These are phyloP conservation scores for Globisporangium middletonii DNA, from an alignment of 352 stramenopile species.

Conservation along the genomic window DNA sequence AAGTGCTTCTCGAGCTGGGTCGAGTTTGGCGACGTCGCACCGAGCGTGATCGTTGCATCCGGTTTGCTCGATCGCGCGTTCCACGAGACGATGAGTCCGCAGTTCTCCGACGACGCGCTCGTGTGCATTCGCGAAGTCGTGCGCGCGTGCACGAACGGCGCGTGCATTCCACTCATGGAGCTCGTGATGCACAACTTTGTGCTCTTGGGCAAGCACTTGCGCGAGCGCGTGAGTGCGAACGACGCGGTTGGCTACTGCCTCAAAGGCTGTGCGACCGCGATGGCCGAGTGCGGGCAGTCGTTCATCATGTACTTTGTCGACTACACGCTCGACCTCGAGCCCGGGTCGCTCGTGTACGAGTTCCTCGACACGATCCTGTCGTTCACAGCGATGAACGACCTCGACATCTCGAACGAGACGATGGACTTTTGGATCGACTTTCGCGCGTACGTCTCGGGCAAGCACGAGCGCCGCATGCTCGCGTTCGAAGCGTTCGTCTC, in stretches of 20 bases:
- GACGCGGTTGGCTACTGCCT: conserved; percentile 42
- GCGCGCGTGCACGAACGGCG: conserved; percentile 41
- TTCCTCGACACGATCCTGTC: conserved; percentile 66
- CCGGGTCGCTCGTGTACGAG: conserved; percentile 64
- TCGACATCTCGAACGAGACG: conserved; percentile 69
- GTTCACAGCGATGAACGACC: conserved; percentile 58
- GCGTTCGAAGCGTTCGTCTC: conserved; percentile 72
- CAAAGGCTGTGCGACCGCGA: conserved; percentile 40
- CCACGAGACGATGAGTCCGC: conserved; percentile 32
- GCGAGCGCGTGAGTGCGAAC: conserved; percentile 22
- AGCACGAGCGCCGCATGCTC: conserved; percentile 62
- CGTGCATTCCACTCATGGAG: conserved; percentile 68
- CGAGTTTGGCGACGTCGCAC: conserved; percentile 54
- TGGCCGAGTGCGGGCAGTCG: conserved; percentile 67
- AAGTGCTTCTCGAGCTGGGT: conserved; percentile 72
- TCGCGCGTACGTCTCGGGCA: conserved; percentile 63
- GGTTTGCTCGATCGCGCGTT: conserved; percentile 59
- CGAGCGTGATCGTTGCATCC: conserved; percentile 50
- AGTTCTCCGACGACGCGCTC: conserved; percentile 40
- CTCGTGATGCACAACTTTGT: conserved; percentile 77
- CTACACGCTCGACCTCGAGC: conserved; percentile 50
- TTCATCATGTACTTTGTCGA: conserved; percentile 83
- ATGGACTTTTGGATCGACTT: conserved; percentile 86
- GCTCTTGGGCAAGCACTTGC: conserved; percentile 51
- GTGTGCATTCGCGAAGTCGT: conserved; percentile 67